These are phyloP conservation scores for Diversispora eburnea DNA, from an alignment of 192 early-diverging fungal genomes.

Conservation along the genomic window DNA sequence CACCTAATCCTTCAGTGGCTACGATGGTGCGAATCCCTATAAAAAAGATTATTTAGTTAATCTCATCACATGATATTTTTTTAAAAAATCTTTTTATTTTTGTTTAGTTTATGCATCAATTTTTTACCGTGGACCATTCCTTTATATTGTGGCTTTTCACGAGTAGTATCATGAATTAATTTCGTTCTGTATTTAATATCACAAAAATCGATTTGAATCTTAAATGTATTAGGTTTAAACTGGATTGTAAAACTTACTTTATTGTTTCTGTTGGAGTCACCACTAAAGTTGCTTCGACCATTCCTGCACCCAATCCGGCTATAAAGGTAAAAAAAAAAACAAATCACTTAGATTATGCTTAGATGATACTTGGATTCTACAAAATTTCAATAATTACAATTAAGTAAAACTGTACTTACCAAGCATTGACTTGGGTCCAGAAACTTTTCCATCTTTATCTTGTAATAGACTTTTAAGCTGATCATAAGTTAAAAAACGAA, in stretches of 20 bases:
- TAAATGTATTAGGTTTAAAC: too few relatives aligned
- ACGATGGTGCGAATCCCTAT: slow-evolving; percentile 54
- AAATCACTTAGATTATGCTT: too few relatives aligned
- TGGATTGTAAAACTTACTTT: slow-evolving; percentile 53
- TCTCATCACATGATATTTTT: too few relatives aligned
- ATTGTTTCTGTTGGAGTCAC: slow-evolving; percentile 95
- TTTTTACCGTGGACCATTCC: slow-evolving; percentile 73
- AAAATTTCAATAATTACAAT: too few relatives aligned
- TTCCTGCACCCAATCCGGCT: slow-evolving; percentile 84
- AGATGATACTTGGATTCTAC: too few relatives aligned
- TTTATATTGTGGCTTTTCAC: slow-evolving; percentile 64
- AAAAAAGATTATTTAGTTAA: neutral
- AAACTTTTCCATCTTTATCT: slow-evolving; percentile 69
- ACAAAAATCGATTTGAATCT: neutral
- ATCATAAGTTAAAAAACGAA: slow-evolving; percentile 91
- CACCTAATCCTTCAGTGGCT: slow-evolving; percentile 66
- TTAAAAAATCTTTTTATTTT: too few relatives aligned
- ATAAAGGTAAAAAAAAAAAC: neutral
- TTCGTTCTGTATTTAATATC: slow-evolving; percentile 62
- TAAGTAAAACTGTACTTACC: slow-evolving; percentile 23
- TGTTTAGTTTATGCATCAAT: too few relatives aligned
- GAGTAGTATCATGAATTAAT: slow-evolving; percentile 88
- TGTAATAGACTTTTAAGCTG: slow-evolving; percentile 69
- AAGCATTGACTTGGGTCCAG: slow-evolving; percentile 60
- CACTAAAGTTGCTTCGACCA: slow-evolving; percentile 81